A percentile compares a stretch with the other conserved stretches of the same genome.
Conservation (phyloP, 768 basidiomycete genomes). For the Suillus americanus region DNA sequence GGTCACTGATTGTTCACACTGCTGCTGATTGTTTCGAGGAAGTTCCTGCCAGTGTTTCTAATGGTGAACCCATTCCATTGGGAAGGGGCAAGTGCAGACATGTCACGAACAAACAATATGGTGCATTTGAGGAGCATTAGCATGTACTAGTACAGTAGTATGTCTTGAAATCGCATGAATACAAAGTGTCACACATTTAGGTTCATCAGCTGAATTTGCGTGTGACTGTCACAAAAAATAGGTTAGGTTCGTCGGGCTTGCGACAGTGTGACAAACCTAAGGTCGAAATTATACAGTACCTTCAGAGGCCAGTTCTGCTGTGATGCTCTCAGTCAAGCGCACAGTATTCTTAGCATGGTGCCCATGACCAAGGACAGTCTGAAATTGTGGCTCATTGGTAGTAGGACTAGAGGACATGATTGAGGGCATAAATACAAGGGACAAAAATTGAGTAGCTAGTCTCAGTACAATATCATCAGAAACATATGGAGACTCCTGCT, state of each 20-base stretch:
- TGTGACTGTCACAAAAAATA: not conserved
- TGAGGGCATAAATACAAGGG: too few relatives aligned
- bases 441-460: too few relatives aligned
- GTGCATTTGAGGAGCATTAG: not conserved
- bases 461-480: too few relatives aligned
- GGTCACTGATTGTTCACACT: not conserved
- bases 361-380: too few relatives aligned
- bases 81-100: not conserved
- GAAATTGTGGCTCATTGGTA: too few relatives aligned
- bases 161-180: not conserved
- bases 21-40: not conserved
- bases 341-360: too few relatives aligned
- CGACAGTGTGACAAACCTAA: not conserved
- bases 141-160: not conserved
- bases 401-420: too few relatives aligned
- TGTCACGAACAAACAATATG: not conserved
- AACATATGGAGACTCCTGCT: too few relatives aligned
- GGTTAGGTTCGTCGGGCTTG: not conserved
- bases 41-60: not conserved
- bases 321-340: too few relatives aligned
- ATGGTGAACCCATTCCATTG: not conserved
- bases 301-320: too few relatives aligned
- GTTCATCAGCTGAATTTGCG: not conserved
- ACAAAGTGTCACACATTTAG: not conserved
- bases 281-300: not conserved